These are phyloP conservation scores for Carpinus viminea DNA, from an alignment of 306 rosid genomes.

Conservation along the genomic window DNA sequence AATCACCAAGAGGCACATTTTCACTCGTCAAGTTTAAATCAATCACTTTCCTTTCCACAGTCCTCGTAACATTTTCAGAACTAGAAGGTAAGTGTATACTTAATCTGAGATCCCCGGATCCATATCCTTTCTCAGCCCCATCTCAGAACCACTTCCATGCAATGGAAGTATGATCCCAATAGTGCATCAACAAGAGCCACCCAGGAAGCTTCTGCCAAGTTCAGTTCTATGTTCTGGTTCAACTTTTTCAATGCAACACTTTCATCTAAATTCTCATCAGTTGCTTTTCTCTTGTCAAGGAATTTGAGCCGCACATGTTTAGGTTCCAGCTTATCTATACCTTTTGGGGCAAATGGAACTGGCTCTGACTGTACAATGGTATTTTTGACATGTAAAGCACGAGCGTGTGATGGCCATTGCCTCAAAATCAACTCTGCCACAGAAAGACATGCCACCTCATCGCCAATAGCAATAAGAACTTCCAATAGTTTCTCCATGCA, in stretches of 20 bases:
- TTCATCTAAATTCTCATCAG: slow-evolving; percentile 52
- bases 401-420: slow-evolving; percentile 98
- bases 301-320: slow-evolving; percentile 86
- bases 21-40: slow-evolving; percentile 33
- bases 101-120: slow-evolving; percentile 73
- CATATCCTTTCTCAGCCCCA: slow-evolving; percentile 37
- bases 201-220: slow-evolving; percentile 81
- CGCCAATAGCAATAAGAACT: slow-evolving; percentile 97
- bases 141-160: slow-evolving; percentile 40
- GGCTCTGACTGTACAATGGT: slow-evolving; percentile 80
- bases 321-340: slow-evolving; percentile 94
- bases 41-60: slow-evolving; percentile 49
- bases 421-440: slow-evolving; percentile 89
- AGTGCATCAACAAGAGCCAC: slow-evolving; percentile 73
- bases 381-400: slow-evolving; percentile 82
- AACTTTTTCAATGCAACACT: slow-evolving; percentile 60
- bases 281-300: slow-evolving; percentile 77
- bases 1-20: slow-evolving; percentile 43
- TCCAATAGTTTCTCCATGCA: slow-evolving; percentile 99
- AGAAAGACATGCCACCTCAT: slow-evolving; percentile 95
- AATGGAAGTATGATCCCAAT: slow-evolving; percentile 56
- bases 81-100: slow-evolving; percentile 50
- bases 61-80: slow-evolving; percentile 49
- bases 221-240: slow-evolving; percentile 70
- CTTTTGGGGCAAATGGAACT: slow-evolving; percentile 86